These are phyloP conservation scores for Monosporascus sp. DNA, from an alignment of 2,329 filamentous ascomycete genomes.

Conservation along the genomic window DNA sequence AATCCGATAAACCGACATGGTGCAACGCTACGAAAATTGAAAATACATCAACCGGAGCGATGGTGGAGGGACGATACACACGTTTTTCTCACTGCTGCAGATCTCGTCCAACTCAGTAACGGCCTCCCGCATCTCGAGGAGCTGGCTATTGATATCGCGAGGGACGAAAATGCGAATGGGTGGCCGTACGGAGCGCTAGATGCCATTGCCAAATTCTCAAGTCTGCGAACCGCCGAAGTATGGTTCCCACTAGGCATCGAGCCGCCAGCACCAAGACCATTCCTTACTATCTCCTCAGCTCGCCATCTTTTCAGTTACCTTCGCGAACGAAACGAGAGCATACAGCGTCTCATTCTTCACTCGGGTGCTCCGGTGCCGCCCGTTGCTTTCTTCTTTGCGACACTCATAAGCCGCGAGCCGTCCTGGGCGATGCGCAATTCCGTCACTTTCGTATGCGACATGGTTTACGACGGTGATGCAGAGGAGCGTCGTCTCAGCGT, in stretches of 20 bases:
- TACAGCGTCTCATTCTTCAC: too few relatives aligned
- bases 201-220: neutral
- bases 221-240: neutral
- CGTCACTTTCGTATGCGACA: too few relatives aligned
- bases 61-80: neutral
- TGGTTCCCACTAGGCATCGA: neutral
- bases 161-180: neutral
- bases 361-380: too few relatives aligned
- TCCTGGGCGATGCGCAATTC: too few relatives aligned
- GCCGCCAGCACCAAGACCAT: too few relatives aligned
- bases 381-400: too few relatives aligned
- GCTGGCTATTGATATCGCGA: neutral
- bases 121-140: constrained; percentile 1
- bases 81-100: neutral
- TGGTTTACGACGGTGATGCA: too few relatives aligned
- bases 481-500: too few relatives aligned
- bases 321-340: too few relatives aligned
- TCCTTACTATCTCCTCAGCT: too few relatives aligned
- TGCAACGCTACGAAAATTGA: neutral
- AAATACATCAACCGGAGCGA: neutral
- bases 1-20: neutral
- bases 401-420: too few relatives aligned
- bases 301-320: too few relatives aligned
- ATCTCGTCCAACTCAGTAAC: constrained; percentile 1
- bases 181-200: constrained; percentile 1